Percentiles rank a stretch among this genome's conserved stretches.
phyloP scores from a whole-genome alignment of 2,329 filamentous ascomycete species.

The Didymella lethalis region DNA sequence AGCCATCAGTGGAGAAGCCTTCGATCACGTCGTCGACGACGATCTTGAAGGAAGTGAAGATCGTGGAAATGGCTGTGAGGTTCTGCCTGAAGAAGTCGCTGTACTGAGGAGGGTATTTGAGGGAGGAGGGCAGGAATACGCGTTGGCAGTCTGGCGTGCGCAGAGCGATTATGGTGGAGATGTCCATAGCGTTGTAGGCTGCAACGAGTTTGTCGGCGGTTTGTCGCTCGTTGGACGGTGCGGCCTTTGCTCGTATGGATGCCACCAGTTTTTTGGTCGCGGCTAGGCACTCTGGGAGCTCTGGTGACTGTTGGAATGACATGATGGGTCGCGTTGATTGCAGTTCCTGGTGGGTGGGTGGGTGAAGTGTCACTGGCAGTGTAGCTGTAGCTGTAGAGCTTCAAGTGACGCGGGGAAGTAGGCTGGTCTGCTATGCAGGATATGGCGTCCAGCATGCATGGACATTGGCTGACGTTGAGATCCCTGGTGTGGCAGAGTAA shows the following conservation, averaged over 20 bases:
- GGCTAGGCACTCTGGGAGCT: no score
- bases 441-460: neutral
- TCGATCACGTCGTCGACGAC: conserved; percentile 45
- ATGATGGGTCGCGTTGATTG: conserved; percentile 4
- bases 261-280: no score
- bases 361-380: no score
- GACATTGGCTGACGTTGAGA: neutral
- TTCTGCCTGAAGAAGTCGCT: conserved; percentile 32
- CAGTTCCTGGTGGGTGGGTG: no score
- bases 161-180: conserved; percentile 37
- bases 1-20: conserved; percentile 24
- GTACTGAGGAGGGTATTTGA: conserved; percentile 33
- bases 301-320: neutral
- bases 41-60: conserved; percentile 46
- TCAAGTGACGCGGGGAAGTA: neutral
- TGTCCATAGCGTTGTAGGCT: conserved; percentile 46
- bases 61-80: conserved; percentile 33
- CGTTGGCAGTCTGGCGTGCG: conserved; percentile 40
- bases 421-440: neutral
- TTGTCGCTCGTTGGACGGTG: conserved; percentile 32
- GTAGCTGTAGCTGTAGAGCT: neutral
- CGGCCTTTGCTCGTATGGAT: no score
- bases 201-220: conserved; percentile 40
- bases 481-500: neutral
- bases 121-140: conserved; percentile 39